Percentiles rank a stretch among this genome's conserved stretches.
phyloP scores from a whole-genome alignment of 78 protist genomes.

The Diacronema lutheri region DNA sequence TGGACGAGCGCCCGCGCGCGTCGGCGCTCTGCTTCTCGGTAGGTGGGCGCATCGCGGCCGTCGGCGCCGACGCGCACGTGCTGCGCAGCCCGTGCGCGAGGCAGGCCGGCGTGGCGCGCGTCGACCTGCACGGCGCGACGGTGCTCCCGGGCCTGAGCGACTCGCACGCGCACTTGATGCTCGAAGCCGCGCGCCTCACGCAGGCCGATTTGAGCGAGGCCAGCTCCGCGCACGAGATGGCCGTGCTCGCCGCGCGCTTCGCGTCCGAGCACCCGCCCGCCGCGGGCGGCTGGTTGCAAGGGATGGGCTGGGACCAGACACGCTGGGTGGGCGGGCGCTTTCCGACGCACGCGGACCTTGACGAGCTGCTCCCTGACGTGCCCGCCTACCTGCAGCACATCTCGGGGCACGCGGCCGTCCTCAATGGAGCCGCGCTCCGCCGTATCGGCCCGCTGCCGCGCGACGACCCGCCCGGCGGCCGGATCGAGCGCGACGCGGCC shows the following conservation, averaged over 20 bases:
- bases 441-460: not conserved
- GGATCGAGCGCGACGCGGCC: not conserved
- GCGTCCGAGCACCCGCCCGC: not conserved
- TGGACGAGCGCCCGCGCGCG: too few species aligned
- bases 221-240: not conserved
- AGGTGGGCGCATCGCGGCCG: too few species aligned
- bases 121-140: not conserved
- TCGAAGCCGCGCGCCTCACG: not conserved
- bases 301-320: conserved; percentile 22
- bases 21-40: too few species aligned
- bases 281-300: not conserved
- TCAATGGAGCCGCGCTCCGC: not conserved
- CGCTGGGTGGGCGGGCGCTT: not conserved
- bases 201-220: not conserved
- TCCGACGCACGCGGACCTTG: not conserved
- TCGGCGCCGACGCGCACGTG: too few species aligned
- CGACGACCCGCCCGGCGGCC: not conserved
- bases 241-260: too few species aligned
- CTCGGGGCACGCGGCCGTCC: not conserved
- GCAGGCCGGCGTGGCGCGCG: too few species aligned
- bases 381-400: not conserved
- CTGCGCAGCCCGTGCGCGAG: too few species aligned
- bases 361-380: not conserved
- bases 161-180: not conserved
- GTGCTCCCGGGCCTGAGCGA: conserved; percentile 9